Evolutionary conservation across 306 rosid species (phyloP), one percentile per base, ranked within the genome.

Genomic region (Casuarina equisetifolia): DNA sequence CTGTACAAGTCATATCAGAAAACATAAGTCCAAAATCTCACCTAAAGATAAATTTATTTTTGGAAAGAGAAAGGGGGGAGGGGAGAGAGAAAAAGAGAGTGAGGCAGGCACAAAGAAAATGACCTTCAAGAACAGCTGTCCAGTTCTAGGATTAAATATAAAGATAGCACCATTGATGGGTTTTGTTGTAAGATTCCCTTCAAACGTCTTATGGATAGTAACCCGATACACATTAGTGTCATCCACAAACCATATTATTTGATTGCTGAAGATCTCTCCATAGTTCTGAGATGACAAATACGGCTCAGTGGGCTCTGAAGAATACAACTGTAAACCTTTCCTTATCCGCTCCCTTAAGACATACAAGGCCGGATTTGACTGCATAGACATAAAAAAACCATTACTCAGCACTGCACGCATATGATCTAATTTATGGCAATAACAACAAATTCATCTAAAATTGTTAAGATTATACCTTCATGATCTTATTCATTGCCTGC

Each of bases 281-380:
- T 96, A 96, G 75, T 96, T 96, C 82, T 96, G 99, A 19, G 99
- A 96, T 79, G 99, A 96, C 84, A 96, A 74, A 82, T 96, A 96
- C 43, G 99, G 99, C 73, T 96, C 99, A 2, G 99, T 96, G 32
- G 99, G 99, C 91, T 96, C 99, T 9, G 99, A 96, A 81, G 99
- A 96, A 82, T 96, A 96, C 82, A 96, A 83, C 80, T 96, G 99
- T 87, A 96, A 79, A 78, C 99, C 99, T 86, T 96, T 96, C 86
- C 99, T 88, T 75, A 96, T 96, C 1, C 99, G 91, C 85, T 96
- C 99, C 84, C 99, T 93, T 93, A 96, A 83, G 71, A 96, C 99
- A 82, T 96, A 96, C 51, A 96, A 79, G 25, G 99, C 99, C 75
- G 99, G 99, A 91, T 96, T 96, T 84, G 99, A 96, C 99, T 94